These are phyloP conservation scores for Canavalia ensiformis DNA, from an alignment of 306 rosid genomes.

Conservation along the genomic window DNA sequence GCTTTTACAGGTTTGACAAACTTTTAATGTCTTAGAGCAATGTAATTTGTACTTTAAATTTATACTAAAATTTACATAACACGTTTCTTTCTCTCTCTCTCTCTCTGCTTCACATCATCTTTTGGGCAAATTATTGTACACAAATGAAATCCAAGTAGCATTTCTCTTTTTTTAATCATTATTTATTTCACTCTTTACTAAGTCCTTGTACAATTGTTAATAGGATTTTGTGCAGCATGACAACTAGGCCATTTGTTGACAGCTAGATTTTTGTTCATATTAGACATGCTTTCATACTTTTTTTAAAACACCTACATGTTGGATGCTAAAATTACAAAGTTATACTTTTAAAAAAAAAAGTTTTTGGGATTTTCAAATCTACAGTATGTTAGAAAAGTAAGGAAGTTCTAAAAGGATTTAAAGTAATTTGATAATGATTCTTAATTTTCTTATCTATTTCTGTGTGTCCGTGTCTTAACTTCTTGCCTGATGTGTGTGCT, in stretches of 20 bases:
- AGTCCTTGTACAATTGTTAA: background rate
- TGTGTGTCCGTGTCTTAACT: slow-evolving; percentile 7
- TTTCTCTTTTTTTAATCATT: slow-evolving; percentile 3
- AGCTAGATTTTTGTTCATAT: slow-evolving; percentile 25
- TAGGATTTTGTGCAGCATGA: slow-evolving; percentile 17
- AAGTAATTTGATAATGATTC: background rate
- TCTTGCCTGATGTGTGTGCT: background rate
- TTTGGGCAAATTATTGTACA: no score
- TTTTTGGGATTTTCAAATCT: background rate
- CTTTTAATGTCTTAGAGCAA: background rate
- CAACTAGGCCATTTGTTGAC: background rate
- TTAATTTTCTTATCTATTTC: background rate
- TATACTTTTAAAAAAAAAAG: background rate
- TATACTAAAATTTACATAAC: no score
- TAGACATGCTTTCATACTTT: background rate
- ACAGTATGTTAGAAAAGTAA: background rate
- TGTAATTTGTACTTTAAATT: no score
- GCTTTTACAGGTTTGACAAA: slow-evolving; percentile 81
- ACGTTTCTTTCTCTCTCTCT: no score
- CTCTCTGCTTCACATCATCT: no score
- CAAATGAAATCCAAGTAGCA: no score
- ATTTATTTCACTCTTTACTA: slow-evolving; percentile 4
- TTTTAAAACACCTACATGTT: background rate
- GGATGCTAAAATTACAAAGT: background rate
- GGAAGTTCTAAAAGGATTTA: background rate